phyloP scores from a whole-genome alignment of 2,329 filamentous ascomycete genomes.

The Penicillium sp. region DNA sequence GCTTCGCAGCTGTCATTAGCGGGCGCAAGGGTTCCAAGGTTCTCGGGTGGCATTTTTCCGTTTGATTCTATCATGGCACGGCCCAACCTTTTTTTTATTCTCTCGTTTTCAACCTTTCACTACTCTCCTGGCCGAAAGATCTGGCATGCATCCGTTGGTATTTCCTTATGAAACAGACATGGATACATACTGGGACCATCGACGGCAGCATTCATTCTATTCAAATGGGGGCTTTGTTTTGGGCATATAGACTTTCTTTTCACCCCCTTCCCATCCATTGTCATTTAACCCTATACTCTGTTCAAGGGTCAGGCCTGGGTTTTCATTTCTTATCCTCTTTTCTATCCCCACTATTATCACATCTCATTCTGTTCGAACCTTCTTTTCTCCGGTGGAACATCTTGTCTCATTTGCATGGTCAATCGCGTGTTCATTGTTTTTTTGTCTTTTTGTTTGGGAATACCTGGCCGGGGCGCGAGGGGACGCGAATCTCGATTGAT shows the following conservation, averaged over 20 bases:
- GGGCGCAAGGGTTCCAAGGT: conserved; percentile 37
- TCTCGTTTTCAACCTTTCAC: neutral
- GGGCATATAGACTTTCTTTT: conserved; percentile 18
- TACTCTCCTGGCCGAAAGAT: neutral
- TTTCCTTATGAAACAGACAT: too few species aligned
- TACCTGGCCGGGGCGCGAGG: neutral
- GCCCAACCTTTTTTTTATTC: conserved; percentile 1
- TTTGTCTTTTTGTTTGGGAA: neutral
- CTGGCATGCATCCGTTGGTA: neutral
- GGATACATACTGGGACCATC: neutral
- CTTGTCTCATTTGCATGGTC: neutral
- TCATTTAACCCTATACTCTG: neutral
- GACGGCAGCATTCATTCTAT: neutral
- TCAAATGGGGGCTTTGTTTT: conserved; percentile 4
- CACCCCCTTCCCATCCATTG: neutral
- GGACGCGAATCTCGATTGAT: neutral
- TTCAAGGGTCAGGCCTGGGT: neutral
- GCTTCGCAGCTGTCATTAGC: conserved; percentile 38
- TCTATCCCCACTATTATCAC: neutral
- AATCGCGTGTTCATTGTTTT: neutral
- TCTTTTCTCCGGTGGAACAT: neutral
- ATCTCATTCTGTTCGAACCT: neutral
- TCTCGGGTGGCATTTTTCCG: conserved; percentile 33
- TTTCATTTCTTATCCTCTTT: neutral
- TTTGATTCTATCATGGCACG: conserved; percentile 18